These are phyloP conservation scores for Furcasterigmium furcatum DNA, from an alignment of 2,329 filamentous ascomycete genomes.

Conservation along the genomic window DNA sequence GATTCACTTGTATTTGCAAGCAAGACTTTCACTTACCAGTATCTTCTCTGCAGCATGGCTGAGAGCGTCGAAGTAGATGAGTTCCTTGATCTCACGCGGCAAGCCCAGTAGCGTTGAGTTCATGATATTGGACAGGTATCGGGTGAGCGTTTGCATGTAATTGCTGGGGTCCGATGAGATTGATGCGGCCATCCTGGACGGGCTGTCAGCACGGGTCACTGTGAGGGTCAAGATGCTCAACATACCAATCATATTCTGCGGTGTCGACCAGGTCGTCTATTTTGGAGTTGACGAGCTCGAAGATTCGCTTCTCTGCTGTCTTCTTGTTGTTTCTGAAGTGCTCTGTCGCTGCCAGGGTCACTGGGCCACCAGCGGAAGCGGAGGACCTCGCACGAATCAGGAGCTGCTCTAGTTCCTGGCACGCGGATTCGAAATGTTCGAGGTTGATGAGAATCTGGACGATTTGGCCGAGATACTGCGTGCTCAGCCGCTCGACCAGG, in stretches of 20 bases:
- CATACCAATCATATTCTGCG: slow-evolving; percentile 89
- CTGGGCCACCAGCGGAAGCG: slow-evolving; percentile 73
- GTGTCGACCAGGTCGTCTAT: slow-evolving; percentile 97
- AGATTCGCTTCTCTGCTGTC: slow-evolving; percentile 94
- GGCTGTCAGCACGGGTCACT: slow-evolving; percentile 1
- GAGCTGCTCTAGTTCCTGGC: slow-evolving; percentile 81
- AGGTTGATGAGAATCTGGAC: slow-evolving; percentile 98
- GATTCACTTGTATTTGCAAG: neutral
- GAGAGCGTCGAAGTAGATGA: slow-evolving; percentile 96
- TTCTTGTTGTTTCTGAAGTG: slow-evolving; percentile 90
- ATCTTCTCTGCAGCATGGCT: slow-evolving; percentile 88
- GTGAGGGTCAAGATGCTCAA: neutral
- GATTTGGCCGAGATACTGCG: slow-evolving; percentile 95
- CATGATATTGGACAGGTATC: slow-evolving; percentile 95
- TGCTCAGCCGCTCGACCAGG: slow-evolving; percentile 81
- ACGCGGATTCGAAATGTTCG: slow-evolving; percentile 94
- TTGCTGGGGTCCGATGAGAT: slow-evolving; percentile 73
- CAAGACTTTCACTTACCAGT: slow-evolving; percentile 55
- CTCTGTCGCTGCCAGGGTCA: slow-evolving; percentile 78
- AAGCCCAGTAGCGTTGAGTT: slow-evolving; percentile 87
- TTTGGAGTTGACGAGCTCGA: slow-evolving; percentile 97
- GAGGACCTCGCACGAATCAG: slow-evolving; percentile 83
- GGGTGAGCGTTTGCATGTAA: slow-evolving; percentile 93
- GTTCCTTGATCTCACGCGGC: slow-evolving; percentile 93
- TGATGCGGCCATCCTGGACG: slow-evolving; percentile 46